These are phyloP conservation scores for Pseudocercospora pini-densiflorae DNA, from an alignment of 2,329 filamentous ascomycete species.

Conservation along the genomic window DNA sequence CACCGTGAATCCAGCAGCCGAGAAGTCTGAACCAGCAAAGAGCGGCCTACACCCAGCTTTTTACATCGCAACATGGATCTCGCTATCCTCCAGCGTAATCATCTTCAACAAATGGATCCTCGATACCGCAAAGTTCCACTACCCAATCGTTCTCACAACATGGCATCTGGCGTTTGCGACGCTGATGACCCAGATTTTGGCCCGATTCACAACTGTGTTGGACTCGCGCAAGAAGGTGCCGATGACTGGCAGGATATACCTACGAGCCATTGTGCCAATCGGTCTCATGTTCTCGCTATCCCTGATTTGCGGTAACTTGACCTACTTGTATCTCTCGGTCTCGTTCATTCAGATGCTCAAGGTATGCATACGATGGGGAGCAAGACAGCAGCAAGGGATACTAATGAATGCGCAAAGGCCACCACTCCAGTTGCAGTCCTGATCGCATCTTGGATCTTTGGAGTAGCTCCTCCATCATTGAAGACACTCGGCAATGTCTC, in stretches of 20 bases:
- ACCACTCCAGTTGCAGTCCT: slow-evolving; percentile 94
- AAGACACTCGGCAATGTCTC: slow-evolving; percentile 92
- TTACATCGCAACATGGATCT: slow-evolving; percentile 89
- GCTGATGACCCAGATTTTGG: slow-evolving; percentile 90
- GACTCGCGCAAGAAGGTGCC: slow-evolving; percentile 95
- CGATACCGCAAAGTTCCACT: slow-evolving; percentile 77
- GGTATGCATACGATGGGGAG: slow-evolving; percentile 51
- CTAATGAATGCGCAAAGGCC: slow-evolving; percentile 59
- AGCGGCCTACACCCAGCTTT: slow-evolving; percentile 75
- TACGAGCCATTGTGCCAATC: slow-evolving; percentile 92
- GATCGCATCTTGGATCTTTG: slow-evolving; percentile 84
- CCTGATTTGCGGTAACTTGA: slow-evolving; percentile 94
- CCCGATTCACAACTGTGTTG: slow-evolving; percentile 84
- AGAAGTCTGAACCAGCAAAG: slow-evolving; percentile 70
- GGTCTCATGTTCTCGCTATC: slow-evolving; percentile 95
- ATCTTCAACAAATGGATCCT: slow-evolving; percentile 99
- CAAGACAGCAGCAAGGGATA: neutral
- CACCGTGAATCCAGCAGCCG: slow-evolving; percentile 74
- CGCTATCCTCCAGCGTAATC: slow-evolving; percentile 90
- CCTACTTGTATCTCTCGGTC: slow-evolving; percentile 93
- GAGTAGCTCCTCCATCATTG: slow-evolving; percentile 80
- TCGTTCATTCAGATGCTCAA: slow-evolving; percentile 99
- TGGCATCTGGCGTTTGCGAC: slow-evolving; percentile 96
- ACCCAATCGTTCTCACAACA: slow-evolving; percentile 82
- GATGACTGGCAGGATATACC: slow-evolving; percentile 93